phyloP scores from a whole-genome alignment of 768 basidiomycete species.

The Dacryopinax spathularia region DNA sequence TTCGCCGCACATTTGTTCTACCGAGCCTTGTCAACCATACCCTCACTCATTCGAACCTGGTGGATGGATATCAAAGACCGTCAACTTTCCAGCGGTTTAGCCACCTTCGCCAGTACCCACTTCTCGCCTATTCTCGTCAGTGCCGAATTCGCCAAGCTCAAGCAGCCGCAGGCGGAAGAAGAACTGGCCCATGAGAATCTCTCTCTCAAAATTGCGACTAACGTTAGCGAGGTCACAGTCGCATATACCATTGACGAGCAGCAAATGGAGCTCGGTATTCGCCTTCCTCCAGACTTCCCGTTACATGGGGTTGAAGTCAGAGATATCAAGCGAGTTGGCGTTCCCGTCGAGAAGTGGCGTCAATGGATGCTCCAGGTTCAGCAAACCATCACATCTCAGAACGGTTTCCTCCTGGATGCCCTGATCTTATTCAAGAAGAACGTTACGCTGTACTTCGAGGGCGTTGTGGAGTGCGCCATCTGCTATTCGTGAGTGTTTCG shows the following conservation, averaged over 20 bases:
- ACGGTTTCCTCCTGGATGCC: slow-evolving; percentile 79
- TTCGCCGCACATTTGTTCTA: slow-evolving; percentile 82
- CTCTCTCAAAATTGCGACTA: slow-evolving; percentile 56
- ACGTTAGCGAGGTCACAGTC: slow-evolving; percentile 68
- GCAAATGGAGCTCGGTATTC: slow-evolving; percentile 72
- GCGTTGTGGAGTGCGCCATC: slow-evolving; percentile 91
- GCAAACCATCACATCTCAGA: slow-evolving; percentile 80
- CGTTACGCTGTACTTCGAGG: slow-evolving; percentile 83
- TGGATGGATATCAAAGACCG: slow-evolving; percentile 79
- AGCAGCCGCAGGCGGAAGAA: slow-evolving; percentile 34
- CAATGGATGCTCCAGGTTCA: slow-evolving; percentile 88
- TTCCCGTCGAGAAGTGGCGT: slow-evolving; percentile 80
- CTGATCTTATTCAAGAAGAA: slow-evolving; percentile 86
- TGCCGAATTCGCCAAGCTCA: slow-evolving; percentile 61
- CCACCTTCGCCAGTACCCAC: slow-evolving; percentile 62
- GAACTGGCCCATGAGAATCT: slow-evolving; percentile 63
- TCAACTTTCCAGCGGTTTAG: slow-evolving; percentile 62
- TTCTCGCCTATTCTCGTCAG: slow-evolving; percentile 83
- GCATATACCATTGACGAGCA: slow-evolving; percentile 87
- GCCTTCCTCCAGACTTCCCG: slow-evolving; percentile 83
- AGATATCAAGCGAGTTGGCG: slow-evolving; percentile 71
- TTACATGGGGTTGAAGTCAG: slow-evolving; percentile 75
- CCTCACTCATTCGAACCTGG: slow-evolving; percentile 76
- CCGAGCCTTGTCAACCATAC: slow-evolving; percentile 66
- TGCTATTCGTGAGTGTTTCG: slow-evolving; percentile 63